These are phyloP conservation scores for Plantago rigida DNA, from an alignment of 305 asterid species.

Conservation along the genomic window DNA sequence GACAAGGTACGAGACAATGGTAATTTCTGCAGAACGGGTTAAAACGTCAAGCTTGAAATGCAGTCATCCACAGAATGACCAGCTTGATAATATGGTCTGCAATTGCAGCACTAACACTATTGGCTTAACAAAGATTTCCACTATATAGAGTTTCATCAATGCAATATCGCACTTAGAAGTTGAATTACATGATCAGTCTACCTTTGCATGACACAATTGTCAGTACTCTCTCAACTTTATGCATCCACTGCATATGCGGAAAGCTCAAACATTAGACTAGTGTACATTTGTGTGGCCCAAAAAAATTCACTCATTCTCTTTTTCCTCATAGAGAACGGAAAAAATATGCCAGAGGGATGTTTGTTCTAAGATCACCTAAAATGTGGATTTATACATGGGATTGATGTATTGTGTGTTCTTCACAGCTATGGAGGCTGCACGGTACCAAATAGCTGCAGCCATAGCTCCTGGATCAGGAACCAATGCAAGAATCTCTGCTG, in stretches of 20 bases:
- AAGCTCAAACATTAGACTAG: slow-evolving; percentile 31
- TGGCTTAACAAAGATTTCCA: too few species aligned
- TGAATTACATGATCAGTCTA: not conserved
- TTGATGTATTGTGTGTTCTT: slow-evolving; percentile 35
- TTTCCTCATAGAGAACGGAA: slow-evolving; percentile 38
- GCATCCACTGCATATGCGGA: slow-evolving; percentile 63
- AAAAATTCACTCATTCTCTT: slow-evolving; percentile 28
- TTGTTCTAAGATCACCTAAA: slow-evolving; percentile 3
- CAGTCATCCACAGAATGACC: too few species aligned
- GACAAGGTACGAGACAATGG: too few species aligned
- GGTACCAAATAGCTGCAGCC: slow-evolving; percentile 92
- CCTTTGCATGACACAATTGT: slow-evolving; percentile 19
- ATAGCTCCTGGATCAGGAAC: slow-evolving; percentile 94
- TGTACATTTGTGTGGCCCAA: slow-evolving; percentile 11
- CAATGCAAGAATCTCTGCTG: slow-evolving; percentile 62
- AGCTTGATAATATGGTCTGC: too few species aligned
- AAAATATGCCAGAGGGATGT: slow-evolving; percentile 29
- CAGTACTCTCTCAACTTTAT: slow-evolving; percentile 49
- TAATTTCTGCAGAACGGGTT: too few species aligned
- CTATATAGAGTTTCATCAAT: too few species aligned
- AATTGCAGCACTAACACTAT: too few species aligned
- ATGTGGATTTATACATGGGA: not conserved
- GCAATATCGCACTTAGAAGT: not conserved
- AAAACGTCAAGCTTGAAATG: too few species aligned
- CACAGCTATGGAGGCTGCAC: slow-evolving; percentile 69